These are phyloP conservation scores for Spiraea crenata DNA, from an alignment of 331 rosid genomes.

Conservation along the genomic window DNA sequence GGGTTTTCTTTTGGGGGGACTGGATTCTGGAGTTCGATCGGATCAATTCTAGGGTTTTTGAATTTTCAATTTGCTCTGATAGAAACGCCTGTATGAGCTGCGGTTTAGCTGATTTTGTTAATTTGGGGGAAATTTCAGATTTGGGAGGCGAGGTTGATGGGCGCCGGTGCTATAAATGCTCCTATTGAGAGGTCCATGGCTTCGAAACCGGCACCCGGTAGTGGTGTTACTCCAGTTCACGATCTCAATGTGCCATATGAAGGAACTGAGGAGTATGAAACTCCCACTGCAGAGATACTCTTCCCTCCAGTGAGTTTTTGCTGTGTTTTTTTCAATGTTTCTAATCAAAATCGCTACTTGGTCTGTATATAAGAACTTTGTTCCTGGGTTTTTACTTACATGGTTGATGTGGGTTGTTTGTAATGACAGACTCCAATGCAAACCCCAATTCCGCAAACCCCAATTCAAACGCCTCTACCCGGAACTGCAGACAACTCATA, in stretches of 20 bases:
- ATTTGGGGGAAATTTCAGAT: constrained; percentile 40
- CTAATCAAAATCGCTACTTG: background rate
- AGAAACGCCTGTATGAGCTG: constrained; percentile 10
- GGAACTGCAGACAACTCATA: constrained; percentile 68
- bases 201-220: constrained; percentile 67
- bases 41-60: constrained; percentile 37
- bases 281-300: constrained; percentile 95
- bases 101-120: constrained; percentile 25
- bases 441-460: constrained; percentile 94
- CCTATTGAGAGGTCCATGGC: constrained; percentile 79
- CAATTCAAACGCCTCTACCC: constrained; percentile 89
- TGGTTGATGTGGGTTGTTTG: constrained; percentile 27
- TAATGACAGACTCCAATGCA: constrained; percentile 78
- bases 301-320: constrained; percentile 86
- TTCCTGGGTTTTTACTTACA: background rate
- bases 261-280: constrained; percentile 94
- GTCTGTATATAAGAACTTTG: background rate
- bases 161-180: constrained; percentile 68
- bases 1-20: constrained; percentile 1
- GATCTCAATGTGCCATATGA: constrained; percentile 97
- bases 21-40: constrained; percentile 52
- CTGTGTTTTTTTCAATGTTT: background rate
- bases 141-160: constrained; percentile 95
- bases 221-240: constrained; percentile 86
- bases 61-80: background rate